A percentile compares a stretch with the other conserved stretches of the same genome.
Evolutionary conservation across 768 basidiomycete species (phyloP).

Genomic region (Boletus subcaerulescens): DNA sequence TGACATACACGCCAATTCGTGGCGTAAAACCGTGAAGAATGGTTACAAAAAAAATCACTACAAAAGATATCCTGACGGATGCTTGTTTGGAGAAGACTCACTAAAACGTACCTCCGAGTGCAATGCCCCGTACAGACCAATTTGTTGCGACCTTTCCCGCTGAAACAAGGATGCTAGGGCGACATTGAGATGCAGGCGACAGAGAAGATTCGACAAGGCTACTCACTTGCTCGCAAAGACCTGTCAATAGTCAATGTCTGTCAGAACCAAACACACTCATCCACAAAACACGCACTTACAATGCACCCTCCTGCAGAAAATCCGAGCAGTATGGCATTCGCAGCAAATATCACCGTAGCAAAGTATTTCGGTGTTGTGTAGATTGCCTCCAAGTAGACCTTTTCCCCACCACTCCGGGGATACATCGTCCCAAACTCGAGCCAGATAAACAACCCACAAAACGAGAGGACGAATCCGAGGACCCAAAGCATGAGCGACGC

Average conservation of each 20-base stretch:
- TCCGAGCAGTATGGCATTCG: conserved; percentile 44
- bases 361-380: conserved; percentile 48
- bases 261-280: background rate
- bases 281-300: conserved; percentile 29
- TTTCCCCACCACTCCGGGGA: conserved; percentile 59
- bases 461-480: conserved; percentile 54
- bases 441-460: conserved; percentile 61
- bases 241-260: conserved; percentile 6
- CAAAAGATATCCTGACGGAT: background rate
- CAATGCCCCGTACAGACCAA: conserved; percentile 62
- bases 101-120: conserved; percentile 44
- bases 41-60: conserved; percentile 51
- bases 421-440: conserved; percentile 63
- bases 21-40: conserved; percentile 53
- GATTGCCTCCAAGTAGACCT: conserved; percentile 58
- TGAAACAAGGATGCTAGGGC: conserved; percentile 47
- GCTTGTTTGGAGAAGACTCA: background rate
- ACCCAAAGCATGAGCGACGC: conserved; percentile 63
- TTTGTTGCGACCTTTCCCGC: conserved; percentile 39
- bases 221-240: conserved; percentile 35
- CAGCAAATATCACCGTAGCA: conserved; percentile 47
- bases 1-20: conserved; percentile 44
- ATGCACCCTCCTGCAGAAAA: conserved; percentile 46
- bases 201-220: background rate
- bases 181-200: background rate